phyloP scores from a whole-genome alignment of 495 filamentous ascomycete genomes.

The Halenospora varia region DNA sequence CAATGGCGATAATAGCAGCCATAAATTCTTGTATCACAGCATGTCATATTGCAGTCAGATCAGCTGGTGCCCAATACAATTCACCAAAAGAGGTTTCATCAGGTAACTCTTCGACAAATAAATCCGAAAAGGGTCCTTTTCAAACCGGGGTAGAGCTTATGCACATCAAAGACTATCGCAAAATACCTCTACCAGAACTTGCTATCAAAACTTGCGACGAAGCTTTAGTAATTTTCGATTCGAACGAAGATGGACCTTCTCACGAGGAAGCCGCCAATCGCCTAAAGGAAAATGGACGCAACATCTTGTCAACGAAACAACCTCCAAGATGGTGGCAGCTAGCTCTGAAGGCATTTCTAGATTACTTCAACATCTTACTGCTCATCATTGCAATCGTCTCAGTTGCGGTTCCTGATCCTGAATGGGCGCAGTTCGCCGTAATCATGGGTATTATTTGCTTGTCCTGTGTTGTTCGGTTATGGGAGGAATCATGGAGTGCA shows the following conservation, averaged over 20 bases:
- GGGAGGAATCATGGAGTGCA: not conserved
- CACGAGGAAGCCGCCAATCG: not conserved
- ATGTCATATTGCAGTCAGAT: no score
- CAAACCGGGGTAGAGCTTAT: no score
- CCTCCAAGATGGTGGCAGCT: not conserved
- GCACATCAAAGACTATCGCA: no score
- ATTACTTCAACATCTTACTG: constrained; percentile 1
- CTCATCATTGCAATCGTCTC: not conserved
- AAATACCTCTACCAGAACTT: no score
- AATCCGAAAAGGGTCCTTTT: no score
- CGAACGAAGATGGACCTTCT: not conserved
- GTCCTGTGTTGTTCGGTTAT: not conserved
- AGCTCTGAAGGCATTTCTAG: not conserved
- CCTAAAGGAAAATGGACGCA: not conserved
- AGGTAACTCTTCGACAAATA: no score
- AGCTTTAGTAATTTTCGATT: no score
- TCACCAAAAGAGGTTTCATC: no score
- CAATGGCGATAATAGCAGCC: no score
- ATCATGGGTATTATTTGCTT: not conserved
- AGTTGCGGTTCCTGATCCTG: not conserved
- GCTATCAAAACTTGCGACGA: no score
- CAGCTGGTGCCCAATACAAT: no score
- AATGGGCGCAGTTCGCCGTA: not conserved
- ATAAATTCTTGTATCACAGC: no score
- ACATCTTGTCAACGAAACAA: constrained; percentile 4